A percentile compares a stretch with the other conserved stretches of the same genome.
phyloP scores from a whole-genome alignment of 1,139 yeast genomes.

The Pichia sp. region DNA sequence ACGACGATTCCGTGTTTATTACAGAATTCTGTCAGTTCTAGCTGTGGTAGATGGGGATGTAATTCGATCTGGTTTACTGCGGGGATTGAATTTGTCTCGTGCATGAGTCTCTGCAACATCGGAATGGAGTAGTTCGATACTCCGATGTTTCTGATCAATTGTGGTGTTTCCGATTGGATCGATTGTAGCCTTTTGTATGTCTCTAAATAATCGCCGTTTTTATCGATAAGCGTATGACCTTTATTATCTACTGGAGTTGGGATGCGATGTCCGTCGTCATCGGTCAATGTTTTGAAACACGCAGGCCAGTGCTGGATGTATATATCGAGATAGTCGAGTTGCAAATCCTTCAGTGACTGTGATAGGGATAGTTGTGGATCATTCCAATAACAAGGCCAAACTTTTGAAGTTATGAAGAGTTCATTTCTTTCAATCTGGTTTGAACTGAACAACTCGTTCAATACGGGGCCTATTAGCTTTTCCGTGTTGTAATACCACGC shows the following conservation, averaged over 20 bases:
- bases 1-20: slow-evolving; percentile 50
- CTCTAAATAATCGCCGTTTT: slow-evolving; percentile 40
- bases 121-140: slow-evolving; percentile 55
- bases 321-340: slow-evolving; percentile 46
- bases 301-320: slow-evolving; percentile 52
- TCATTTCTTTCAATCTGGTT: slow-evolving; percentile 47
- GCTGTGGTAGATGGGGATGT: slow-evolving; percentile 64
- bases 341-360: slow-evolving; percentile 34
- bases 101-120: slow-evolving; percentile 44
- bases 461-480: slow-evolving; percentile 61
- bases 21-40: slow-evolving; percentile 56
- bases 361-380: slow-evolving; percentile 28
- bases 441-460: slow-evolving; percentile 61
- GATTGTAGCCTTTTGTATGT: slow-evolving; percentile 47
- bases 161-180: too few relatives aligned
- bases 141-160: too few relatives aligned
- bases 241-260: slow-evolving; percentile 17
- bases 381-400: slow-evolving; percentile 44
- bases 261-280: slow-evolving; percentile 15
- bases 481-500: slow-evolving; percentile 71
- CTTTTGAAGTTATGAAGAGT: slow-evolving; percentile 75
- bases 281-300: slow-evolving; percentile 16
- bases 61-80: slow-evolving; percentile 57
- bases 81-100: slow-evolving; percentile 46
- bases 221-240: slow-evolving; percentile 15